Evolutionary conservation across 805 yeast genomes (phyloP), one percentile per base, ranked within the genome.

Genomic region (Nakazawaea populi): DNA sequence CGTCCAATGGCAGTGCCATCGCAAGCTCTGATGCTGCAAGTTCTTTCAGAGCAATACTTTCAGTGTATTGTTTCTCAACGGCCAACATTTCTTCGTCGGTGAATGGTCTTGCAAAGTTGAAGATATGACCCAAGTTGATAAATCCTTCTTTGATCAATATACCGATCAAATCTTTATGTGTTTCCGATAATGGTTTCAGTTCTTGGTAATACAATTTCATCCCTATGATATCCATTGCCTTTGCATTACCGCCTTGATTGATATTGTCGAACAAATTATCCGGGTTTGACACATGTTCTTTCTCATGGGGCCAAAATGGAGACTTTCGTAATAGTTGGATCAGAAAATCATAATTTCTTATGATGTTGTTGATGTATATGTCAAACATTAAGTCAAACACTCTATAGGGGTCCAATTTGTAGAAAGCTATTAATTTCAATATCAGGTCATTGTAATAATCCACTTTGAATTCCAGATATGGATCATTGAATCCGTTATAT

Each of bases 11-110:
- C 8, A 94, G 94, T 5, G 97, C 96, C 57, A 90, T 63, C 0
- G 97, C 94, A 46, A 91, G 68, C 0, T 96, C 96, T 54, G 85
- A 87, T 0, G 88, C 85, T 28, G 79, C 75, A 0, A 91, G 85
- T 54, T 73, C 71, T 58, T 74, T 72, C 34, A 11, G 31, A 7
- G 18, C 6, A 0, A 87, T 79, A 52, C 80, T 76, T 10, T 79
- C 79, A 12, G 82, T 82, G 60, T 80, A 76, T 4, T 62, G 60
- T 1, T 66, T 67, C 38, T 80, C 75, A 31, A 81, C 67, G 8
- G 58, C 58, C 0, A 58, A 58, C 70, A 86, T 70, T 3, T 66
- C 75, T 4, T 37, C 44, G 5, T 68, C 72, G 31, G 76, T 79
- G 9, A 66, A 62, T 0, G 94, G 91, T 3, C 69, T 63, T 10